Evolutionary conservation across 331 rosid genomes (phyloP), one percentile per base, ranked within the genome.

Genomic region (Arachis monticola): DNA sequence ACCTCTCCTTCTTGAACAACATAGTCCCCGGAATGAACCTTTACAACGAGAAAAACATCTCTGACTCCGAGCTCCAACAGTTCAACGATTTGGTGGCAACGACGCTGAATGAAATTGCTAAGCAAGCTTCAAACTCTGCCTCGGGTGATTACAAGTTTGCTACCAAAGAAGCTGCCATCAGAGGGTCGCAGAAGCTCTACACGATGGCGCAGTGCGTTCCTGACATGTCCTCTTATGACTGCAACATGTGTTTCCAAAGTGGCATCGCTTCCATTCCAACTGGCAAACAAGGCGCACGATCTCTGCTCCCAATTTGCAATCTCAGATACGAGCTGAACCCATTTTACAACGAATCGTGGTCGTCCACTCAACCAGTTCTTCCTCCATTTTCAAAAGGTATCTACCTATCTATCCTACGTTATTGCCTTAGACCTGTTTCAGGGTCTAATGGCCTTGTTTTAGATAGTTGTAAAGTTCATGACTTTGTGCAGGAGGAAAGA

Each of bases 181-280:
- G 67, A 13, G 66, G 46, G 7, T 46, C 60, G 3, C 32, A 56
- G 65, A 72, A 67, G 9, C 3, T 88, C 8, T 84, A 82, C 69
- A 41, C 72, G 11, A 55, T 84, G 63, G 87, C 51, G 2, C 82
- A 77, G 88, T 87, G 88, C 59, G 74, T 80, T 5, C 83, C 91
- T 0, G 85, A 80, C 14, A 2, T 77, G 64, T 48, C 77, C 1
- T 10, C 2, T 0, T 69, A 2, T 9, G 83, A 77, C 0, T 87
- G 91, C 13, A 60, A 31, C 2, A 69, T 1, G 31, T 87, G 91
- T 47, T 48, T 87, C 17, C 8, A 0, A 40, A n/a, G 45, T 11
- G 87, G 74, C 52, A 72, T 74, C 0, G 71, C 62, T 47, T 4
- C 3, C n/a, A 1, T 83, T 63, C 86, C 84, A 5, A 5, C 10